phyloP scores from a whole-genome alignment of 2,329 filamentous ascomycete species.

The Aspergillus hiratsukae region DNA sequence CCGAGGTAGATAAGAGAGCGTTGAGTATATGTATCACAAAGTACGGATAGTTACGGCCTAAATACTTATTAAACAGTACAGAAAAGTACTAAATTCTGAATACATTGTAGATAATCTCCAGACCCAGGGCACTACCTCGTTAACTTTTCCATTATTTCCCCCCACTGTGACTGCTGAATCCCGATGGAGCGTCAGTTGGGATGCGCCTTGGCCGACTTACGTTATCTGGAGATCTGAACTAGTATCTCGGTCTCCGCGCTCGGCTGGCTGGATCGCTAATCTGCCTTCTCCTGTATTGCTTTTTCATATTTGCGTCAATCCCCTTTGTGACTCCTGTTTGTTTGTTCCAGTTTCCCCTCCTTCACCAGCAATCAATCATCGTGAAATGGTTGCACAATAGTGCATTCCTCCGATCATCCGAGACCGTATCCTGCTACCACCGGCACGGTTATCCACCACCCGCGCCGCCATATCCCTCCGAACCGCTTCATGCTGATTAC shows the following conservation, averaged over 20 bases:
- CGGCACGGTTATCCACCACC: background rate
- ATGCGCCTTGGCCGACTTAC: conserved; percentile 2
- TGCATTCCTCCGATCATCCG: background rate
- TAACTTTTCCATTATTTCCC: no score
- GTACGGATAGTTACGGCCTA: background rate
- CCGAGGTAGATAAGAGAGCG: background rate
- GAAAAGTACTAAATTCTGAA: background rate
- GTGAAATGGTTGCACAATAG: background rate
- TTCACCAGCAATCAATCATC: background rate
- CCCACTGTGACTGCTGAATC: background rate
- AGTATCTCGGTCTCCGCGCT: conserved; percentile 15
- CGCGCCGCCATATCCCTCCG: background rate
- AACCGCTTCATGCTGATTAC: background rate
- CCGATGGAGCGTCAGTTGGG: background rate
- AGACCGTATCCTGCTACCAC: background rate
- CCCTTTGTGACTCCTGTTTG: background rate
- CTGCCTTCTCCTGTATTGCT: conserved; percentile 1
- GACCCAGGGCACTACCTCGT: no score
- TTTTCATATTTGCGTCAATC: background rate
- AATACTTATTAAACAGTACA: background rate
- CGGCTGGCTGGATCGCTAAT: conserved; percentile 14
- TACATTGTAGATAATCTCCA: no score
- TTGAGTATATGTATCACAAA: background rate
- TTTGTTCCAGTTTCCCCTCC: conserved; percentile 4
- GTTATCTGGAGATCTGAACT: conserved; percentile 16